A percentile compares a stretch with the other conserved stretches of the same genome.
Conservation (phyloP, 1,284 basidiomycete genomes). For the Ceratobasidium sp. region DNA sequence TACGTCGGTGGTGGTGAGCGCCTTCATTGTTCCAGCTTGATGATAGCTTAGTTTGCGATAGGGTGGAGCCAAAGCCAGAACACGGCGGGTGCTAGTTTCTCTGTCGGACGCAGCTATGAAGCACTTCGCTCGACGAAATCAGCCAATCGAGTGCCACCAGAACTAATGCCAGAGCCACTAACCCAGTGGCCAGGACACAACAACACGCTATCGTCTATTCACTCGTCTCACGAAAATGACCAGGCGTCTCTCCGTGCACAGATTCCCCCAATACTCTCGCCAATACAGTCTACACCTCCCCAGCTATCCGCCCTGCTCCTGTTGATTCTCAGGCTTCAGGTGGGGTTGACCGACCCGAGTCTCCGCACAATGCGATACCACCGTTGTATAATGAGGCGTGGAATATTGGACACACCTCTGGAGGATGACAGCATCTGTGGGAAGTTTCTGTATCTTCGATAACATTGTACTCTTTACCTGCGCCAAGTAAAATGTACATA, state of each 20-base stretch:
- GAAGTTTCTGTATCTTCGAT: too few relatives aligned
- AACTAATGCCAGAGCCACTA: background rate
- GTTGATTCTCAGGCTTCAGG: background rate
- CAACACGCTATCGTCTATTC: background rate
- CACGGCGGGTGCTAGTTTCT: background rate
- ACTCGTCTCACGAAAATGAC: background rate
- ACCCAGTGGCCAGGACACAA: background rate
- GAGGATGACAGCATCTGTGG: too few relatives aligned
- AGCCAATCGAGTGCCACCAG: background rate
- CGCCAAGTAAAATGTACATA: too few relatives aligned
- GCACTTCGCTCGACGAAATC: background rate
- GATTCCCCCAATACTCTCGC: background rate
- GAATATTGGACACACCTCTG: background rate
- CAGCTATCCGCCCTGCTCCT: background rate
- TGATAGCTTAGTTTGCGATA: background rate
- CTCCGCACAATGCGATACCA: constrained; percentile 18
- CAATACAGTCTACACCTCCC: background rate
- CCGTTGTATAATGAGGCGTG: constrained; percentile 33
- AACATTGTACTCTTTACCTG: too few relatives aligned
- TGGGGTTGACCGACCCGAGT: background rate
- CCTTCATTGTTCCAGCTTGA: background rate
- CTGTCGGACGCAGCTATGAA: background rate
- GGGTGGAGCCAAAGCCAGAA: background rate
- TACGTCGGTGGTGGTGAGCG: background rate
- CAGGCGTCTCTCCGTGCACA: too few relatives aligned